A percentile compares a stretch with the other conserved stretches of the same genome.
Conservation (phyloP, 1,284 basidiomycete genomes). For the Prillingera fragicola region DNA sequence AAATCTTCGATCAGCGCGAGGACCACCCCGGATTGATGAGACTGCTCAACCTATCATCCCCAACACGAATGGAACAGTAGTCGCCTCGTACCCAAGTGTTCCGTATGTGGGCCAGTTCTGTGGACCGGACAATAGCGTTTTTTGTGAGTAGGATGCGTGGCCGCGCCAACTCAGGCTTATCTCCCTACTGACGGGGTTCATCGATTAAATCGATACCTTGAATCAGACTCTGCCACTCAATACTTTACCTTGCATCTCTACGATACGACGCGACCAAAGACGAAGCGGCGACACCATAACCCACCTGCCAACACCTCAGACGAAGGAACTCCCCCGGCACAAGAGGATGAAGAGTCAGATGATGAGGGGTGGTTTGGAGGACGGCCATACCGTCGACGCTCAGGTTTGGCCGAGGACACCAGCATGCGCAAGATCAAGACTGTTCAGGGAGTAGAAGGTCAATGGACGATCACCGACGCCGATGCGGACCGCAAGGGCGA, state of each 20-base stretch:
- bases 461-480: conserved; percentile 93
- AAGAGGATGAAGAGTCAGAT: conserved; percentile 28
- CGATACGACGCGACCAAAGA: conserved; percentile 53
- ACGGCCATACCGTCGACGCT: conserved; percentile 13
- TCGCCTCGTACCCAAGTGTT: conserved; percentile 71
- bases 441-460: conserved; percentile 66
- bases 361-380: conserved; percentile 19
- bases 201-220: conserved; percentile 36
- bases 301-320: neutral
- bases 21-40: too few relatives aligned
- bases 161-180: conserved; percentile 14
- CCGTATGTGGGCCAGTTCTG: conserved; percentile 94
- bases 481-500: conserved; percentile 88
- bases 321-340: neutral
- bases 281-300: neutral
- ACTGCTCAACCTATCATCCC: conserved; percentile 73
- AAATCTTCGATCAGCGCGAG: too few relatives aligned
- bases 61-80: conserved; percentile 79
- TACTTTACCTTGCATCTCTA: conserved; percentile 86
- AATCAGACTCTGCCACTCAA: conserved; percentile 50
- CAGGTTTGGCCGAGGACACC: conserved; percentile 48
- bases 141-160: conserved; percentile 25
- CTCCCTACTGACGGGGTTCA: conserved; percentile 29
- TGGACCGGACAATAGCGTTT: conserved; percentile 37
- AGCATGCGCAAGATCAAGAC: conserved; percentile 71